These are phyloP conservation scores for Chlorophyllum brunneum DNA, from an alignment of 768 basidiomycete species.

Conservation along the genomic window DNA sequence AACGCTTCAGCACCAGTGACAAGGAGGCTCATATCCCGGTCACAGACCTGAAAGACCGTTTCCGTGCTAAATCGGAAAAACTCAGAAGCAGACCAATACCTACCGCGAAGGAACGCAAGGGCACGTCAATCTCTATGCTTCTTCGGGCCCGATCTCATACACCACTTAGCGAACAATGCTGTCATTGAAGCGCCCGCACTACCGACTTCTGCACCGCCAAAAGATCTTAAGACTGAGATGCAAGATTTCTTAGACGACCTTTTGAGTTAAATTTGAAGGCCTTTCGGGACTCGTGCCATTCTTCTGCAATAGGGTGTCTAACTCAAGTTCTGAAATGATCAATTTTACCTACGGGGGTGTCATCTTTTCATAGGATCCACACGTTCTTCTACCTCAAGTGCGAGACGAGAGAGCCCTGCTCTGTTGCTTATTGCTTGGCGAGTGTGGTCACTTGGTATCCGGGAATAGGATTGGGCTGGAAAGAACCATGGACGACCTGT, in stretches of 20 bases:
- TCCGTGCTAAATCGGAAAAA: conserved; percentile 51
- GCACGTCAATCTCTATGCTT: conserved; percentile 24
- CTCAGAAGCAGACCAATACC: conserved; percentile 34
- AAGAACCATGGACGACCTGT: too few relatives aligned
- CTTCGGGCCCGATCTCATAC: neutral
- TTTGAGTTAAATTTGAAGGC: conserved; percentile 33
- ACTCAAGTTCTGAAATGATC: too few relatives aligned
- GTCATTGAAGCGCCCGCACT: conserved; percentile 50
- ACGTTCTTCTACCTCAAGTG: too few relatives aligned
- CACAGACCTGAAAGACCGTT: conserved; percentile 56
- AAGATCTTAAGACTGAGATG: conserved; percentile 55
- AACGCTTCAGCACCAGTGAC: neutral
- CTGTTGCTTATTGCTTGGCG: too few relatives aligned
- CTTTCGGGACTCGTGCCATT: too few relatives aligned
- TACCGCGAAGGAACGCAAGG: conserved; percentile 29
- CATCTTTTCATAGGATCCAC: too few relatives aligned
- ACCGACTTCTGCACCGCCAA: conserved; percentile 32
- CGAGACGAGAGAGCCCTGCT: too few relatives aligned
- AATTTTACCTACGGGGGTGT: too few relatives aligned
- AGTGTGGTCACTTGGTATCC: too few relatives aligned
- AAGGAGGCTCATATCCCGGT: neutral
- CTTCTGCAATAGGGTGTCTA: too few relatives aligned
- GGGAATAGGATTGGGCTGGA: too few relatives aligned
- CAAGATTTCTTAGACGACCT: conserved; percentile 72
- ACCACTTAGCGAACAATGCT: conserved; percentile 9